Conservation (phyloP, 2,329 filamentous ascomycete species). For the Pestalotiopsis sp. region DNA sequence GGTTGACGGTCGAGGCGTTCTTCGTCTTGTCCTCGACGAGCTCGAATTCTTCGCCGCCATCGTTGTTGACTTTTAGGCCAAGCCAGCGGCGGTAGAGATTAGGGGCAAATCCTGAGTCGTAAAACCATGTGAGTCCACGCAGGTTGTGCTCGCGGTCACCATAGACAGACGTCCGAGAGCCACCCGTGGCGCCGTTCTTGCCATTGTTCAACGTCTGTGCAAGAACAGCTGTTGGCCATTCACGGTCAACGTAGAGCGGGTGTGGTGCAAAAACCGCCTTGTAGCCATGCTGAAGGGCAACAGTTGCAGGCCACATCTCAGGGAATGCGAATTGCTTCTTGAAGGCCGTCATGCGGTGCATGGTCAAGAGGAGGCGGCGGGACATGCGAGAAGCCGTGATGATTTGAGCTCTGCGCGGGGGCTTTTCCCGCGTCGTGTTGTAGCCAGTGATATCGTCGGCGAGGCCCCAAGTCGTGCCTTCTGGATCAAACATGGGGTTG, state of each 20-base stretch:
- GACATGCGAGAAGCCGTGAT: constrained; percentile 87
- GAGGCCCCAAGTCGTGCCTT: constrained; percentile 82
- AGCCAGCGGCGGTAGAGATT: constrained; percentile 87
- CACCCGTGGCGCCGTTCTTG: constrained; percentile 73
- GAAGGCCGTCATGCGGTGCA: constrained; percentile 87
- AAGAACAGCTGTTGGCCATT: constrained; percentile 80
- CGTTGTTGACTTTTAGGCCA: constrained; percentile 76
- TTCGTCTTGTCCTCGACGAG: constrained; percentile 54
- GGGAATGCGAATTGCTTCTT: constrained; percentile 90
- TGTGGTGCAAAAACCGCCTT: constrained; percentile 93
- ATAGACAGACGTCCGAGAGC: constrained; percentile 71
- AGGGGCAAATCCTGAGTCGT: constrained; percentile 79
- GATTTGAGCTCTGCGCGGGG: constrained; percentile 80
- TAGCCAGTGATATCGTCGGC: constrained; percentile 84
- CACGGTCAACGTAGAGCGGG: constrained; percentile 82
- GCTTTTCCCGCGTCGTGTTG: constrained; percentile 65
- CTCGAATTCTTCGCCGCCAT: constrained; percentile 78
- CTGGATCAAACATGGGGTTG: constrained; percentile 89
- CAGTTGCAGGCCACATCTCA: constrained; percentile 93
- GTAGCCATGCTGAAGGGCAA: constrained; percentile 86
- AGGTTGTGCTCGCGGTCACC: constrained; percentile 90
- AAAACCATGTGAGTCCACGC: constrained; percentile 86
- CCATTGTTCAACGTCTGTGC: constrained; percentile 81
- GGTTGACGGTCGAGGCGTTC: constrained; percentile 47
- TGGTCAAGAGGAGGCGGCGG: constrained; percentile 74